phyloP scores from a whole-genome alignment of 805 yeast genomes.

The Yarrowia bubula region DNA sequence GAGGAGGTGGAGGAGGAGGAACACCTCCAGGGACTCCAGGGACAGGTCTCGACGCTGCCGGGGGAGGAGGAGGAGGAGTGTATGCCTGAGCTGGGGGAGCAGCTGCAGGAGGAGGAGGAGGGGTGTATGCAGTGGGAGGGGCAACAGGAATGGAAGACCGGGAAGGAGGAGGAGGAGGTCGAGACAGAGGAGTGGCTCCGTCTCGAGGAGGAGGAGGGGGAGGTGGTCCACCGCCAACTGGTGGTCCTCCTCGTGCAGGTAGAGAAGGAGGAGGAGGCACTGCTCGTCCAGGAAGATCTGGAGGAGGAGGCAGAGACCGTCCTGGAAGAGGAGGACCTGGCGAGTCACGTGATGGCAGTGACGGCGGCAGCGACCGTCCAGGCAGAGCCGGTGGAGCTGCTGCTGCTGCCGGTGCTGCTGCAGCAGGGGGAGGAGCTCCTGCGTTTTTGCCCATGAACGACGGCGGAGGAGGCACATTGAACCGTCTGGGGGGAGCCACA shows the following conservation, averaged over 20 bases:
- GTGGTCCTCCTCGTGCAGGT: slow-evolving; percentile 28
- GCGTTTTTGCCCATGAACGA: slow-evolving; percentile 23
- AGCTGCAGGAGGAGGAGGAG: slow-evolving; percentile 29
- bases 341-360: slow-evolving; percentile 28
- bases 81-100: slow-evolving; percentile 32
- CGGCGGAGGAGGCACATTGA: slow-evolving; percentile 26
- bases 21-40: slow-evolving; percentile 31
- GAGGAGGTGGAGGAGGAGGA: slow-evolving; percentile 35
- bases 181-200: slow-evolving; percentile 7
- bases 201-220: slow-evolving; percentile 45
- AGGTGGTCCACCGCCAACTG: slow-evolving; percentile 33
- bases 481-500: slow-evolving; percentile 24
- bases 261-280: slow-evolving; percentile 27
- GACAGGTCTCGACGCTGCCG: slow-evolving; percentile 30
- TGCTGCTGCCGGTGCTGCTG: slow-evolving; percentile 30
- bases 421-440: slow-evolving; percentile 30
- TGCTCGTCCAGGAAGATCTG: slow-evolving; percentile 29
- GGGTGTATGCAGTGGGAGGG: slow-evolving; percentile 30
- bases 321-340: slow-evolving; percentile 32
- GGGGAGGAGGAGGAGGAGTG: slow-evolving; percentile 32
- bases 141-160: slow-evolving; percentile 32
- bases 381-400: slow-evolving; percentile 33
- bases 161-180: slow-evolving; percentile 34
- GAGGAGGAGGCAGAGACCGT: slow-evolving; percentile 20
- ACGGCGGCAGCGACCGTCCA: slow-evolving; percentile 23